Percentiles rank a stretch among this genome's conserved stretches.
Conservation (phyloP, 1,284 basidiomycete species). For the Moniliophthora roreri region DNA sequence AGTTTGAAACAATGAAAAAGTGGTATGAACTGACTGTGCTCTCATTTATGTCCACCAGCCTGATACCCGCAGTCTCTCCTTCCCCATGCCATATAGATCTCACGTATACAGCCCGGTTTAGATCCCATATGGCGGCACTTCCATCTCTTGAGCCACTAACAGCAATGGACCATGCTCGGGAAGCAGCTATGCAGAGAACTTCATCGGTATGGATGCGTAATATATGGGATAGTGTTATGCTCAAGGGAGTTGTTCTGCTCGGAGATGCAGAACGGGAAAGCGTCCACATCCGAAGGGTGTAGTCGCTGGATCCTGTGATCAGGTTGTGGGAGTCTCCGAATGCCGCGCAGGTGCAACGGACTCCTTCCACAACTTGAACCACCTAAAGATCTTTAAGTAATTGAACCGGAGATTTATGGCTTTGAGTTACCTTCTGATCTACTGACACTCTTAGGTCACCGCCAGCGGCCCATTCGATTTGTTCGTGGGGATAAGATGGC, state of each 20-base stretch:
- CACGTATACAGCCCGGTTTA: constrained; percentile 80
- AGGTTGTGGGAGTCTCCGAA: constrained; percentile 74
- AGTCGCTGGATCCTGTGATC: constrained; percentile 76
- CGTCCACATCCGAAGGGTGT: constrained; percentile 80
- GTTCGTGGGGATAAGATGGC: constrained; percentile 65
- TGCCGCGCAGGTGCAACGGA: constrained; percentile 70
- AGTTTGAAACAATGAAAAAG: background rate
- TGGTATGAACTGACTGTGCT: constrained; percentile 60
- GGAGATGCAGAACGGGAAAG: constrained; percentile 37
- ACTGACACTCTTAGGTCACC: constrained; percentile 56
- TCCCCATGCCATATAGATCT: constrained; percentile 72
- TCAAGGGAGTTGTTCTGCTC: constrained; percentile 20
- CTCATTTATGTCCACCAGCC: constrained; percentile 80
- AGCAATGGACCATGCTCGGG: constrained; percentile 79
- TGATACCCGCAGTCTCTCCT: constrained; percentile 49
- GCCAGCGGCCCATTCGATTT: constrained; percentile 61
- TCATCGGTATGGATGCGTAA: constrained; percentile 75
- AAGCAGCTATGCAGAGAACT: constrained; percentile 73
- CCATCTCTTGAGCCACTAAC: constrained; percentile 87
- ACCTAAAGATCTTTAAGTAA: constrained; percentile 40
- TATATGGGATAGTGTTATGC: constrained; percentile 61
- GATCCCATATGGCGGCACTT: constrained; percentile 88
- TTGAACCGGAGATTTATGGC: constrained; percentile 9
- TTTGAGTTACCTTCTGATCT: constrained; percentile 54
- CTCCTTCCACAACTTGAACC: constrained; percentile 74